Evolutionary conservation across 305 asterid species (phyloP).

Genomic region (Solanum aculeatissimum): DNA sequence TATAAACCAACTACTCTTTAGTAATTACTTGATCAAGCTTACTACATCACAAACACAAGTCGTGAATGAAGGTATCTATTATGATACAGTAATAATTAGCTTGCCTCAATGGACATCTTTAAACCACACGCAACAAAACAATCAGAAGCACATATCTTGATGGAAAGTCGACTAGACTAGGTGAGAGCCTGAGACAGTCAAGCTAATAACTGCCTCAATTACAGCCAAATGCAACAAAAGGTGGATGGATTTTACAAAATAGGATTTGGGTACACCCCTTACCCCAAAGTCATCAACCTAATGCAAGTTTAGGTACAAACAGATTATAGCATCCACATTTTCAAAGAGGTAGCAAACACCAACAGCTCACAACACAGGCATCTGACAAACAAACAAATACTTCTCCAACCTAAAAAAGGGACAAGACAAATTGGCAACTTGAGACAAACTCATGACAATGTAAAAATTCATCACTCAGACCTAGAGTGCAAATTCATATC

Average conservation of each 20-base stretch:
- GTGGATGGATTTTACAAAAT: not conserved
- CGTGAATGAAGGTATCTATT: too few relatives aligned
- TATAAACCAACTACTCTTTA: too few relatives aligned
- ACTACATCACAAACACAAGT: too few relatives aligned
- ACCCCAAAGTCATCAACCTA: not conserved
- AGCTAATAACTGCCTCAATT: not conserved
- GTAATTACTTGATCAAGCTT: too few relatives aligned
- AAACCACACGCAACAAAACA: not conserved
- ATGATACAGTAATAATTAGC: too few relatives aligned
- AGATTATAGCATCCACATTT: not conserved
- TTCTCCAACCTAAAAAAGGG: not conserved
- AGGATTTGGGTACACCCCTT: not conserved
- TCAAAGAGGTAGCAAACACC: not conserved
- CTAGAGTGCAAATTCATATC: not conserved
- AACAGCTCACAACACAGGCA: not conserved
- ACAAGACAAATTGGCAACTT: not conserved
- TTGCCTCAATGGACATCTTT: not conserved
- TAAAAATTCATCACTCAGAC: not conserved
- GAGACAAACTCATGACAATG: not conserved
- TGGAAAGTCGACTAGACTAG: not conserved
- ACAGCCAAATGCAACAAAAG: too few relatives aligned
- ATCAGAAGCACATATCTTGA: not conserved
- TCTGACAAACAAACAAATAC: not conserved
- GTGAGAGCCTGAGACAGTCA: not conserved
- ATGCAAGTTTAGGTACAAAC: not conserved